phyloP scores from a whole-genome alignment of 2,329 filamentous ascomycete genomes.

The Aureobasidium subglaciale region DNA sequence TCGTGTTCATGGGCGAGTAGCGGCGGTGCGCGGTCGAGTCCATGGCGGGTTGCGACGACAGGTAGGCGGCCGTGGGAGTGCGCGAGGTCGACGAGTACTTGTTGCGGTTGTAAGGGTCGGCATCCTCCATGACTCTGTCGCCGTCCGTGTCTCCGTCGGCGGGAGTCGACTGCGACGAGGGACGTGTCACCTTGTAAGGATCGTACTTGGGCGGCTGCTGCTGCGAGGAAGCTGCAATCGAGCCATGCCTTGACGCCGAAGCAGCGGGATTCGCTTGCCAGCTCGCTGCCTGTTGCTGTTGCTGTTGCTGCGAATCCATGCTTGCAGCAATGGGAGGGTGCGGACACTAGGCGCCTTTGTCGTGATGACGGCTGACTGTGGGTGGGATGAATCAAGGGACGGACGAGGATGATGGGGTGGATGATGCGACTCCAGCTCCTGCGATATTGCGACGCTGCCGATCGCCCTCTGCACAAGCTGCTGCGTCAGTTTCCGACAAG shows the following conservation, averaged over 20 bases:
- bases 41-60: background rate
- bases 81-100: constrained; percentile 73
- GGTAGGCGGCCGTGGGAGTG: constrained; percentile 43
- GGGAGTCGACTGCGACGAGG: background rate
- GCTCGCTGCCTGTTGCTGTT: background rate
- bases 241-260: background rate
- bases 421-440: background rate
- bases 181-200: background rate
- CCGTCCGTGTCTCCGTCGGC: constrained; percentile 31
- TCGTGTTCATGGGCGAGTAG: constrained; percentile 87
- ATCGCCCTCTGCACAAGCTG: background rate
- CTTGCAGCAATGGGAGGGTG: background rate
- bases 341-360: background rate
- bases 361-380: background rate
- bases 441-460: background rate
- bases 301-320: constrained; percentile 11
- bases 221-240: constrained; percentile 9
- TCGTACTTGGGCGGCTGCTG: constrained; percentile 7
- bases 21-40: constrained; percentile 73
- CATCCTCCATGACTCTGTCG: constrained; percentile 69
- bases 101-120: constrained; percentile 74
- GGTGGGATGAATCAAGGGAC: background rate
- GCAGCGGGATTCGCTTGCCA: background rate
- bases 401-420: background rate
- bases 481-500: background rate